These are phyloP conservation scores for Chaetomiaceae sp. DNA, from an alignment of 2,329 filamentous ascomycete genomes.

Conservation along the genomic window DNA sequence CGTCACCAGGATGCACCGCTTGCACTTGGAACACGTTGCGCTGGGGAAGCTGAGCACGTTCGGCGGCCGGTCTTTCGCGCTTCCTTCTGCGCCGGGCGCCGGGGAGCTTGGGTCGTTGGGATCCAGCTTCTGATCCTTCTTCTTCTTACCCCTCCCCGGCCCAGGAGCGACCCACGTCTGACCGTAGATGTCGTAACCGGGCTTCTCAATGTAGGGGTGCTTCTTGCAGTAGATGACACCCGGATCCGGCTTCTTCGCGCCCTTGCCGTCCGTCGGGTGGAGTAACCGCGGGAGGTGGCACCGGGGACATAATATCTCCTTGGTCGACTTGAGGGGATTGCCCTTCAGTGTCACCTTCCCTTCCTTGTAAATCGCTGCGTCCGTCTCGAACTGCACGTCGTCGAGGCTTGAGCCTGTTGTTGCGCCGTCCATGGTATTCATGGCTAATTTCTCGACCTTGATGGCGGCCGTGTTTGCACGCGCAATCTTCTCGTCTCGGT, in stretches of 20 bases:
- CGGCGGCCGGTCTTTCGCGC: slow-evolving; percentile 51
- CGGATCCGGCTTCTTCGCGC: slow-evolving; percentile 61
- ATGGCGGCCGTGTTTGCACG: slow-evolving; percentile 63
- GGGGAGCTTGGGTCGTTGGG: slow-evolving; percentile 43
- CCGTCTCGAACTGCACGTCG: slow-evolving; percentile 58
- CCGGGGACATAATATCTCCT: slow-evolving; percentile 67
- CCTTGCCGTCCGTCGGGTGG: slow-evolving; percentile 67
- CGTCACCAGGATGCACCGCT: slow-evolving; percentile 60
- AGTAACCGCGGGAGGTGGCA: slow-evolving; percentile 71
- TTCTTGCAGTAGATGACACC: slow-evolving; percentile 72
- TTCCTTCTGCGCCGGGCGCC: slow-evolving; percentile 25
- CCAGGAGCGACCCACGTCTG: slow-evolving; percentile 73
- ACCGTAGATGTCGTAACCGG: slow-evolving; percentile 75
- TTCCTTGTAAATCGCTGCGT: slow-evolving; percentile 66
- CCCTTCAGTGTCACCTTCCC: slow-evolving; percentile 65
- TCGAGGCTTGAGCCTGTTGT: slow-evolving; percentile 50
- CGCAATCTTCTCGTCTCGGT: slow-evolving; percentile 74
- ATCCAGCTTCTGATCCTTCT: slow-evolving; percentile 62
- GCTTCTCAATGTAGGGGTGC: slow-evolving; percentile 70
- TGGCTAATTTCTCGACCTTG: slow-evolving; percentile 57
- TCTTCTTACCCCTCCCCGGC: slow-evolving; percentile 70
- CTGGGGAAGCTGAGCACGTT: slow-evolving; percentile 63
- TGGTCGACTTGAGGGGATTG: slow-evolving; percentile 66
- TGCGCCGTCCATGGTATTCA: slow-evolving; percentile 51
- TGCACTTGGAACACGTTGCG: slow-evolving; percentile 64